Percentiles rank a stretch among this genome's conserved stretches.
Evolutionary conservation across 169 alveolate species (phyloP).

Genomic region (Ichthyophthirius multifiliis): DNA sequence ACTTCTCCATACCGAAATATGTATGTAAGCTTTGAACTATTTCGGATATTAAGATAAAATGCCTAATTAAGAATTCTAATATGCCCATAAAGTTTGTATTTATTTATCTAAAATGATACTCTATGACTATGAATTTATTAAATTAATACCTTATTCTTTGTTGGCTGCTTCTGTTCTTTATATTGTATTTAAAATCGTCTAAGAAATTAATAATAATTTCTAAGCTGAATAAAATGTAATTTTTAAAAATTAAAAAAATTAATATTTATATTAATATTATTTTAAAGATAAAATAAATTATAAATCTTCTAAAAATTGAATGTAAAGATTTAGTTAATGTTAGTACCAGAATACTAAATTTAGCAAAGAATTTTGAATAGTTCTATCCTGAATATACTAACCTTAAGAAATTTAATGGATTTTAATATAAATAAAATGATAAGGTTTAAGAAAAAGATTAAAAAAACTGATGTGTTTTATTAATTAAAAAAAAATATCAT

Average conservation of each 20-base stretch:
- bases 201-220: conserved; percentile 45
- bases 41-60: background rate
- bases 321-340: conserved; percentile 17
- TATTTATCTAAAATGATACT: conserved; percentile 65
- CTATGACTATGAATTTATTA: conserved; percentile 53
- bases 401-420: conserved; percentile 40
- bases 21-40: background rate
- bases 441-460: too few species aligned
- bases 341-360: background rate
- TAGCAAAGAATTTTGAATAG: conserved; percentile 53
- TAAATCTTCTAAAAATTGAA: conserved; percentile 40
- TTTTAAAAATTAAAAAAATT: background rate
- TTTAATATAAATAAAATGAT: too few species aligned
- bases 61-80: background rate
- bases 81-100: conserved; percentile 44
- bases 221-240: conserved; percentile 32
- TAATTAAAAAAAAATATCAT: too few species aligned
- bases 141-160: conserved; percentile 45
- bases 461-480: too few species aligned
- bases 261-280: background rate
- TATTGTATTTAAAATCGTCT: conserved; percentile 46
- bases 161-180: conserved; percentile 54
- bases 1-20: conserved; percentile 57
- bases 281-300: conserved; percentile 30
- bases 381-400: conserved; percentile 31